Conservation (phyloP, 208 protist genomes). For the Acanthamoeba triangularis region DNA sequence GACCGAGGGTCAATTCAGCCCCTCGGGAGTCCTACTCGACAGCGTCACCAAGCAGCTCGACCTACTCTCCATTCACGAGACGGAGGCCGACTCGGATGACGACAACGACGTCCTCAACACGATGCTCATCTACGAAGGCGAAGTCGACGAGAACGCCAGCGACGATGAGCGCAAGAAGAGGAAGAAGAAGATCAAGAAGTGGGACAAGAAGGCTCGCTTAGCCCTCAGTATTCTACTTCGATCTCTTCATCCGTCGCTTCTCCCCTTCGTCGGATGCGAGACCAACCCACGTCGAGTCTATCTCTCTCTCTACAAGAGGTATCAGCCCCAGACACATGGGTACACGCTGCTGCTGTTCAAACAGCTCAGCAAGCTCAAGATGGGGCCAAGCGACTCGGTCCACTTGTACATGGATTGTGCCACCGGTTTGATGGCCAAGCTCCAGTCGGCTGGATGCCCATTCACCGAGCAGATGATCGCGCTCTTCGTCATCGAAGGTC, state of each 20-base stretch:
- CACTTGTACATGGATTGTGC: background rate
- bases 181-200: constrained; percentile 64
- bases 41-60: no score
- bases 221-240: background rate
- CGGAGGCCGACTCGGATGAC: no score
- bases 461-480: background rate
- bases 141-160: background rate
- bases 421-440: background rate
- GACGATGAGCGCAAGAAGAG: background rate
- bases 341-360: background rate
- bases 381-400: background rate
- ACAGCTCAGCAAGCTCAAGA: background rate
- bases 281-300: constrained; percentile 13
- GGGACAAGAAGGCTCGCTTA: background rate
- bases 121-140: no score
- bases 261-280: background rate
- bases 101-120: no score
- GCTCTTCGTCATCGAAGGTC: background rate
- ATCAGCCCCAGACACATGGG: background rate
- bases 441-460: background rate
- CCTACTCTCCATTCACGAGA: no score
- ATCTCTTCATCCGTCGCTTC: background rate
- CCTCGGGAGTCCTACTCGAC: no score
- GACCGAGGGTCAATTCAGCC: no score
- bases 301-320: background rate